Evolutionary conservation across 441 rosid species (phyloP).

Genomic region (Pelargonium citronellum): DNA sequence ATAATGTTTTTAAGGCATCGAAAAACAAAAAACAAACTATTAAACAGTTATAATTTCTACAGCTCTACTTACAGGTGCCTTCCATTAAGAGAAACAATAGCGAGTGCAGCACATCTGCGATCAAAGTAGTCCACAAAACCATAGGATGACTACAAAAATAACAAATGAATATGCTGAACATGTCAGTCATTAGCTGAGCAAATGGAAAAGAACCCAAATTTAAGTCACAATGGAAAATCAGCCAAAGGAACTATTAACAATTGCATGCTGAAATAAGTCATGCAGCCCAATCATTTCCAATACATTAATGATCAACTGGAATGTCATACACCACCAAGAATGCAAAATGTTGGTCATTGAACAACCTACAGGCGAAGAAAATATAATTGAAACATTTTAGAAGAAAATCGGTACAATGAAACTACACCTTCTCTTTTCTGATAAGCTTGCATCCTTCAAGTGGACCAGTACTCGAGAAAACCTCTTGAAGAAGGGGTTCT

Average conservation of each 20-base stretch:
- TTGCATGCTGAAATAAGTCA: not conserved
- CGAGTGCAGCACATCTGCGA: constrained; percentile 82
- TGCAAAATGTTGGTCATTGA: not conserved
- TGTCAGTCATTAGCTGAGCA: not conserved
- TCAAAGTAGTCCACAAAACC: constrained; percentile 96
- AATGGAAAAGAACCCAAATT: not conserved
- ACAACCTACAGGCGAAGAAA: not conserved
- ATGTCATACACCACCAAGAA: not conserved
- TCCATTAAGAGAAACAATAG: constrained; percentile 84
- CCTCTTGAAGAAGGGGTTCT: constrained; percentile 87
- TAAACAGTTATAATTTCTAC: not conserved
- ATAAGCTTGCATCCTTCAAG: constrained; percentile 91
- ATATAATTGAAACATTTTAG: not conserved
- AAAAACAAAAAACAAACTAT: not conserved
- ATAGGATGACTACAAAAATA: constrained; percentile 67
- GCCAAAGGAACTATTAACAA: too few relatives aligned
- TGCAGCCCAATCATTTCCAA: not conserved
- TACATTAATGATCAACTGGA: not conserved
- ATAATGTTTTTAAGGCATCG: constrained; percentile 9
- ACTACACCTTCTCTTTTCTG: constrained; percentile 76
- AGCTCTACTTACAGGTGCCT: constrained; percentile 71
- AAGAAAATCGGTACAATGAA: not conserved
- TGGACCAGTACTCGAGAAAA: constrained; percentile 86
- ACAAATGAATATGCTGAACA: constrained; percentile 13
- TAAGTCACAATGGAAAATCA: too few relatives aligned